Conservation (phyloP, 2,329 filamentous ascomycete genomes). For the Colletotrichum trifolii region DNA sequence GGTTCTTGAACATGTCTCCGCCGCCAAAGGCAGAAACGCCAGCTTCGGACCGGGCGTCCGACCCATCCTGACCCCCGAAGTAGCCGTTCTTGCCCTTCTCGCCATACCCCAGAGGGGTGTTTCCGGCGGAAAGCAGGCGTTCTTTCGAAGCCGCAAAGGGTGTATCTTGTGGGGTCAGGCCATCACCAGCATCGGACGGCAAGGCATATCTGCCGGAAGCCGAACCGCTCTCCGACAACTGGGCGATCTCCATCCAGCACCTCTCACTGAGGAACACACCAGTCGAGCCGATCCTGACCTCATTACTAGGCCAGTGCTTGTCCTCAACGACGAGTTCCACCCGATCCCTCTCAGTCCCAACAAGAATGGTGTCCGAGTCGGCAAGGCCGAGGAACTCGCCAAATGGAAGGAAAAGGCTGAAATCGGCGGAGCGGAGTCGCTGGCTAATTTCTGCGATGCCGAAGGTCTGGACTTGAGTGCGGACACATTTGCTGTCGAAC, state of each 20-base stretch:
- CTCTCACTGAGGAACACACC: conserved; percentile 95
- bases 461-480: conserved; percentile 92
- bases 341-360: conserved; percentile 93
- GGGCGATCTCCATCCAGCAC: conserved; percentile 92
- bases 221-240: conserved; percentile 72
- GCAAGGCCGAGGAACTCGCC: conserved; percentile 92
- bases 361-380: conserved; percentile 84
- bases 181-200: conserved; percentile 72
- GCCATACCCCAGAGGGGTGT: conserved; percentile 71
- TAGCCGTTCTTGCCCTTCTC: conserved; percentile 84
- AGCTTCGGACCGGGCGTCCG: conserved; percentile 90
- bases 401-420: conserved; percentile 95
- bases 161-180: conserved; percentile 67
- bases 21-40: conserved; percentile 90
- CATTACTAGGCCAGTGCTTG: conserved; percentile 91
- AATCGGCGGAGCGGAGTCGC: conserved; percentile 90
- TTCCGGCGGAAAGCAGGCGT: conserved; percentile 62
- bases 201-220: conserved; percentile 63
- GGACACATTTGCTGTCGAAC: conserved; percentile 98
- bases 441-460: conserved; percentile 98
- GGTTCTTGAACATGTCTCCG: conserved; percentile 97
- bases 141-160: conserved; percentile 74
- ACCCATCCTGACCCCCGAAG: conserved; percentile 78
- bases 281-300: conserved; percentile 89
- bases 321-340: conserved; percentile 91